Evolutionary conservation across 208 protist species (phyloP), one percentile per base, ranked within the genome.

Genomic region (Crithidia expoeki): DNA sequence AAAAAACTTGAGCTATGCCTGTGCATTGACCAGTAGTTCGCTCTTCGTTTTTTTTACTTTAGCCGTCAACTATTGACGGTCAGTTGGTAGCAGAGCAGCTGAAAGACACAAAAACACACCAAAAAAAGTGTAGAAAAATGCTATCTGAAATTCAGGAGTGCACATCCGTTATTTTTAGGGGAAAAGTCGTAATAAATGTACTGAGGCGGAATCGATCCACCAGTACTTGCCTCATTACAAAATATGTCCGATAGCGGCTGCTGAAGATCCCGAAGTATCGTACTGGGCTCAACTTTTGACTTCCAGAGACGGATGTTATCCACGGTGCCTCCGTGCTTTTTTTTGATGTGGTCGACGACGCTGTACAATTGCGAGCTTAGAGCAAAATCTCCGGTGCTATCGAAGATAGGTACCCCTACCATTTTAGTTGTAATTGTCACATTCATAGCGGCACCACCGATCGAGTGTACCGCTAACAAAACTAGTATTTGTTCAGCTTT

Each of bases 121-220:
- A 62, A 68, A 50, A 0, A 1, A 1, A 7, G n/a, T n/a, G n/a
- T n/a, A n/a, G n/a, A 44, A 44, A 17, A 17, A 7, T 17, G 38
- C 38, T 79, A 74, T 7, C 76, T 60, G 25, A 73, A 65, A 58
- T 81, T 72, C 9, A 89, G 58, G 47, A 90, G 40, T 5, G 87
- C 56, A 44, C 78, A 93, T 28, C 57, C 38, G 5, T 33, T 64
- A 12, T 81, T 55, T 11, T 50, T 52, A 21, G 84, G 57, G 21
- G 74, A 74, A 68, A 89, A 94, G 71, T 94, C 89, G 59, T 94
- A 94, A 68, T 85, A 91, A 7, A 94, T 74, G 19, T 17, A 59
- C 28, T 49, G 28, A 7, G 33, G 25, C 42, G 30, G 25, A 33
- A 25, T 23, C 19, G 51, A 42, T 0, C 59, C 77, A 2, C 2